Base-by-base conservation (phyloP, 1,284 basidiomycete species). In the Pseudozyma sp. region DNA sequence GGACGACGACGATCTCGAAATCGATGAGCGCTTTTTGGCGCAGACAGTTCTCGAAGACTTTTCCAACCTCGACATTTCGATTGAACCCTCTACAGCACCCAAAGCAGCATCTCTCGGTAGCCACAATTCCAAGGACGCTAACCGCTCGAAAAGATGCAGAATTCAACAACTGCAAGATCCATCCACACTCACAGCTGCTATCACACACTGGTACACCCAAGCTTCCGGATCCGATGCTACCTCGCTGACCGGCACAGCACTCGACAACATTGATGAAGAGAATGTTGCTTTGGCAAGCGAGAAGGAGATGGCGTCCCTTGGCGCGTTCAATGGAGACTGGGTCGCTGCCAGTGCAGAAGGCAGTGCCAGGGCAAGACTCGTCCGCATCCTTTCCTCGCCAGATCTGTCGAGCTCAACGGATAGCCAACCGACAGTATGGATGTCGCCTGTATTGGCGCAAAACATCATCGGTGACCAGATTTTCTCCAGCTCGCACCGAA, bases 271-370 rank as follows among this genome's bases (percentile, higher is more conserved):
- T 18, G 83, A 84, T 45, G 76, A 74, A 38, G 78, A 80, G 45
- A 73, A 71, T 40, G 64, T 76, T 14, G 56, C 81, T 14, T 68
- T 83, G 14, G 66, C 83, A 5, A 72, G 56, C 34, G 81, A 84
- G 45, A 48, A 55, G 31, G 91, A 92, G 56, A 87, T 97, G 16
- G 90, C 90, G 12, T 87, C 88, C 52, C 86, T 94, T 34, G 94
- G 94, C 0, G 86, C 93, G 5, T 89, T 95, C 72, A 90, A 91
- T 75, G 92, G 93, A 38, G 93, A 97, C 84, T 96, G 94, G 94
- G 94, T 93, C 79, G 77, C 91, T 82, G 62, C 69, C 9, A 67
- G 62, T 39, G 56, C 63, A 6, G 25, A 55, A 10, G 68, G 52
- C 14, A 54, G 65, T 14, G 42, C 52, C 12, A 49, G 45, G 3